Evolutionary conservation across 306 rosid genomes (phyloP), one percentile per base, ranked within the genome.

Genomic region (Prunus mongolica): DNA sequence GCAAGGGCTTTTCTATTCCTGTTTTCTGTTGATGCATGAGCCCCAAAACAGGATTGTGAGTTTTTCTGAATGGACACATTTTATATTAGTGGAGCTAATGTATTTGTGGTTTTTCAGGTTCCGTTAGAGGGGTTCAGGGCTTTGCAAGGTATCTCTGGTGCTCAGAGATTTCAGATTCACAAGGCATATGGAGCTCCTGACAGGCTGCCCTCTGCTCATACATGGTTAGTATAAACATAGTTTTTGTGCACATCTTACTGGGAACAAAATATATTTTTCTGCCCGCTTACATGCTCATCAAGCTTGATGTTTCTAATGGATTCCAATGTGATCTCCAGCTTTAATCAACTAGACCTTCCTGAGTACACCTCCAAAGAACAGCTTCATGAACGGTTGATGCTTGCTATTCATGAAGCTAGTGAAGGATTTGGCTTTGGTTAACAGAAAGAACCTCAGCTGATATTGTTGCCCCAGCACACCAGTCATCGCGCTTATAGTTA

Each of bases 131-230:
- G 99, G 72, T 96, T 96, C 77, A 92, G 82, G 88, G 98, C 98
- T 49, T 87, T 96, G 90, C 98, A 96, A 89, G 99, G 99, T 70
- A 93, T 96, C 72, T 96, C 99, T 70, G 99, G 99, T 78, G 89
- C 99, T 65, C 99, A 96, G 76, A 88, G 90, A 92, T 96, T 96
- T 86, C 99, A 96, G 88, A 89, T 96, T 83, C 99, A 92, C 90
- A 96, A 91, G 89, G 98, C 99, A 22, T 96, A 96, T 77, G 99
- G 99, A 72, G 93, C 96, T 82, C 98, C 99, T 51, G 99, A 96
- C 85, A 83, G 98, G 56, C 82, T 96, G 47, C 99, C 99, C 50
- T 96, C 98, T 2, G 99, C 99, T 54, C 99, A 96, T 91, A 96
- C 99, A 79, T 96, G 99, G 99, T 95, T 4, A 75, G 85, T 85